phyloP scores from a whole-genome alignment of 176 grass and related monocot genomes.

The sorghum (Sorghum bicolor) region Sorghum_bicolor_NCBIv3 NC_012871.2:61412501-61413000 shows the following conservation, averaged over 20 bases:
- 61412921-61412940: neutral
- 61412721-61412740: too few relatives aligned
- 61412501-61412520: neutral
- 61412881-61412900: neutral
- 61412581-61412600: too few relatives aligned
- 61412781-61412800: neutral
- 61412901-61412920: neutral
- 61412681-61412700: too few relatives aligned
- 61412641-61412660: too few relatives aligned
- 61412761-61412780: neutral
- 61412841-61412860: neutral
- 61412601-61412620: too few relatives aligned
- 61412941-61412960: neutral
- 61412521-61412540: neutral
- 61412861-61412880: neutral
- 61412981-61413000: neutral
- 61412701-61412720: too few relatives aligned
- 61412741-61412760: conserved; percentile 1
- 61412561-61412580: neutral
- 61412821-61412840: neutral
- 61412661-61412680: too few relatives aligned
- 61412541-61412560: neutral
- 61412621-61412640: too few relatives aligned
- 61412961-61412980: neutral
- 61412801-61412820: neutral